Evolutionary conservation across 1,284 basidiomycete species (phyloP), one percentile per base, ranked within the genome.

Genomic region (Sphaerobolus stellatus): DNA sequence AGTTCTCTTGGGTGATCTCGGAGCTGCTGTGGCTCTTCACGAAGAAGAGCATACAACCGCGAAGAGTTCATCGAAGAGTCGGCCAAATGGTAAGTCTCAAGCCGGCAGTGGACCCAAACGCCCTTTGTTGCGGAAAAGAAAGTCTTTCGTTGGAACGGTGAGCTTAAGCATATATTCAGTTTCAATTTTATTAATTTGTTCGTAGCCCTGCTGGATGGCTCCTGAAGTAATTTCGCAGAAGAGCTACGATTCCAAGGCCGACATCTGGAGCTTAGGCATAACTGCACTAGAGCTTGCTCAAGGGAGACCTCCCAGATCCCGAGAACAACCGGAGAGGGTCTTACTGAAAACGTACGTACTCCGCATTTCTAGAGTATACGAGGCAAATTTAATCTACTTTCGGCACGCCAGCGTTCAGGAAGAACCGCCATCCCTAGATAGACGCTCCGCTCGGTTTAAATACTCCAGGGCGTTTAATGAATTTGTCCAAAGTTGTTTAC

Each of bases 221-320:
- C 93, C 93, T 2, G 92, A 95, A 62, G 81, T 95, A 25, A 90
- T 95, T 46, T 83, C 88, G 62, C 86, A 91, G 51, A 84, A 82
- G 60, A 83, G 85, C 59, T 95, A 95, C 68, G 92, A 93, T 65
- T 82, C 82, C 20, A 86, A 84, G 62, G 90, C 92, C 41, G 92
- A 94, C 65, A 92, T 95, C 57, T 95, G 92, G 92, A 92, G 88
- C 41, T 92, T 94, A 66, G 93, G 90, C 25, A 93, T 95, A 60
- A 94, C 90, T 14, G 90, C 92, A 5, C 75, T 94, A 38, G 92
- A 95, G 68, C 76, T 95, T 22, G 79, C 88, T 0, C 87, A 90
- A 62, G 92, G 92, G 0, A 82, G 88, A 14, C 90, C 93, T 1
- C 93, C 92, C 14, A 77, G 85, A 58, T 90, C 88, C 22, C 79